A percentile compares a stretch with the other conserved stretches of the same genome.
These are phyloP conservation scores for Claviceps sp. DNA, from an alignment of 2,329 filamentous ascomycete species.

Conservation along the genomic window DNA sequence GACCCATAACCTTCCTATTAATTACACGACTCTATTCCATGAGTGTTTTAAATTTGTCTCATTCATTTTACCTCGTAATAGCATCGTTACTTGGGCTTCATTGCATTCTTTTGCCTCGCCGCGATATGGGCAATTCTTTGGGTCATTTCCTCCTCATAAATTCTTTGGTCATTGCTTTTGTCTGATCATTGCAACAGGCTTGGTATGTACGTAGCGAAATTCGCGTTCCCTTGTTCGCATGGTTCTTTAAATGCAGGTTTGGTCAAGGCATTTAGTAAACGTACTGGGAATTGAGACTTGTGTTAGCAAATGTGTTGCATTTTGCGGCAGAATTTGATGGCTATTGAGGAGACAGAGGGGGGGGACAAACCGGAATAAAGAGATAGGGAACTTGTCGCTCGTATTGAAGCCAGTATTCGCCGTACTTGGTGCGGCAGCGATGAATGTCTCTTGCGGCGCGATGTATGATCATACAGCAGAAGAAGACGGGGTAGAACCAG, in stretches of 20 bases:
- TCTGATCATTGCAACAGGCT: background rate
- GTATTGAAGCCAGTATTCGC: conserved; percentile 69
- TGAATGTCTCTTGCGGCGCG: conserved; percentile 65
- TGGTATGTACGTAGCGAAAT: conserved; percentile 1
- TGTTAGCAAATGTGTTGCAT: background rate
- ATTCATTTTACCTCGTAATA: background rate
- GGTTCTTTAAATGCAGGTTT: background rate
- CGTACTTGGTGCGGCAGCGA: conserved; percentile 68
- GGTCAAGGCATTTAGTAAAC: background rate
- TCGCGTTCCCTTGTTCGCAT: background rate
- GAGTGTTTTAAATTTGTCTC: background rate
- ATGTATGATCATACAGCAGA: conserved; percentile 68
- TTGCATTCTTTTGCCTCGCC: background rate
- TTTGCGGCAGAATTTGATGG: background rate
- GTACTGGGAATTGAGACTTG: background rate
- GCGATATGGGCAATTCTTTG: no score
- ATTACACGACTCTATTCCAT: no score
- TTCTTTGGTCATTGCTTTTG: background rate
- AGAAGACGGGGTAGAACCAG: conserved; percentile 85
- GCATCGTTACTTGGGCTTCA: background rate
- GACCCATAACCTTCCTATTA: no score
- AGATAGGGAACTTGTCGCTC: conserved; percentile 67
- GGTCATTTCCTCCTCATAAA: background rate
- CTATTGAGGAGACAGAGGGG: background rate
- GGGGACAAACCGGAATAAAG: conserved; percentile 54